phyloP scores from a whole-genome alignment of 805 yeast genomes.

The Jamesozyma gamospora region DNA sequence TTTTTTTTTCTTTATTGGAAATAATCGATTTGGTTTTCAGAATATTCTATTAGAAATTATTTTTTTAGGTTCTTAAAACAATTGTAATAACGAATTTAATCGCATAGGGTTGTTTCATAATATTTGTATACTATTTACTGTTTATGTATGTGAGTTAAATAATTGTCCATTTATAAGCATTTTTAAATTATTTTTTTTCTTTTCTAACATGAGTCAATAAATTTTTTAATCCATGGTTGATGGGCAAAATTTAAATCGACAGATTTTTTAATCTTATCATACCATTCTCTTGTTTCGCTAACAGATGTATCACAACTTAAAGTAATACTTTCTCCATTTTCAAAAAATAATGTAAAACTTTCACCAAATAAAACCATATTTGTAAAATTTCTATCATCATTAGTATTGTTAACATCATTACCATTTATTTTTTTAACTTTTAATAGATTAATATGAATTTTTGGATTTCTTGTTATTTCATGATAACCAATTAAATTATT shows the following conservation, averaged over 20 bases:
- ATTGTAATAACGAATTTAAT: too few species aligned
- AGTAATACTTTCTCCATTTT: slow-evolving; percentile 71
- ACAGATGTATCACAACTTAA: slow-evolving; percentile 68
- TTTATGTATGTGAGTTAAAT: not conserved
- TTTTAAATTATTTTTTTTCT: not conserved
- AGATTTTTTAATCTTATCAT: slow-evolving; percentile 44
- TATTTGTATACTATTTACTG: too few species aligned
- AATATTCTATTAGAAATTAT: too few species aligned
- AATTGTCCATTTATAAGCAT: slow-evolving; percentile 1
- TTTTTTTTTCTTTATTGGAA: too few species aligned
- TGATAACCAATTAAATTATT: slow-evolving; percentile 67
- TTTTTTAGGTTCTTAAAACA: too few species aligned
- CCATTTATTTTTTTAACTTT: slow-evolving; percentile 44
- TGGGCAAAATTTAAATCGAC: slow-evolving; percentile 47
- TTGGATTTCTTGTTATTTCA: slow-evolving; percentile 54
- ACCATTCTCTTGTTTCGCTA: slow-evolving; percentile 57
- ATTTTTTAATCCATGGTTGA: slow-evolving; percentile 51
- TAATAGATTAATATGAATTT: slow-evolving; percentile 65
- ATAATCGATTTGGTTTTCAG: too few species aligned
- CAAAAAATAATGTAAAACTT: slow-evolving; percentile 64
- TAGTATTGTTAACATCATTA: slow-evolving; percentile 23
- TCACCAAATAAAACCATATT: slow-evolving; percentile 61
- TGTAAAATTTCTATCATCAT: slow-evolving; percentile 49
- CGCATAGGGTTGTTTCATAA: too few species aligned
- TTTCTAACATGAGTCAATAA: slow-evolving; percentile 15